Evolutionary conservation across 306 rosid species (phyloP).

Genomic region (Sechiopsis laciniata): DNA sequence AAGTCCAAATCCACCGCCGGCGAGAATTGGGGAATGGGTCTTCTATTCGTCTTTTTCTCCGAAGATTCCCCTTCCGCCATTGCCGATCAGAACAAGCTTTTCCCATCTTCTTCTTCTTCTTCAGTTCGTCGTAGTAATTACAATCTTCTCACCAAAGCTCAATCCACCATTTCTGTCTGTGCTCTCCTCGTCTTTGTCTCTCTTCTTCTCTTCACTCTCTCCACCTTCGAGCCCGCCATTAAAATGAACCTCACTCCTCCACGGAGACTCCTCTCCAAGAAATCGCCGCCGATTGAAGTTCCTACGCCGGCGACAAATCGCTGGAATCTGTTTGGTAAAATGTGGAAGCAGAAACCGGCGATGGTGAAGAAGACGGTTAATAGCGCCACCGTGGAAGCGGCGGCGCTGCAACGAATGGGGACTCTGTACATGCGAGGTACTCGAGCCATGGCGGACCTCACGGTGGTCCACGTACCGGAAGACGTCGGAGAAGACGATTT

Average conservation of each 20-base stretch:
- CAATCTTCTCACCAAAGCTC: conserved; percentile 46
- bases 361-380: not conserved
- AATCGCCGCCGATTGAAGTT: not conserved
- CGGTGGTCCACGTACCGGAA: conserved; percentile 57
- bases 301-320: conserved; percentile 12
- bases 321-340: conserved; percentile 12
- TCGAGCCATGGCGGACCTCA: conserved; percentile 63
- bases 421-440: conserved; percentile 62
- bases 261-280: conserved; percentile 30
- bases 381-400: not conserved
- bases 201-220: conserved; percentile 76
- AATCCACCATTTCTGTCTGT: conserved; percentile 70
- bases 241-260: conserved; percentile 19
- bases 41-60: conserved; percentile 63
- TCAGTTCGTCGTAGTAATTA: conserved; percentile 31
- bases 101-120: conserved; percentile 22
- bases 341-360: conserved; percentile 28
- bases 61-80: conserved; percentile 37
- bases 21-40: conserved; percentile 53
- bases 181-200: conserved; percentile 63
- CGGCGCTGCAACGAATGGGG: conserved; percentile 73
- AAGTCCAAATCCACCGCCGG: conserved; percentile 26
- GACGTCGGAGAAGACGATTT: conserved; percentile 45
- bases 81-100: conserved; percentile 32
- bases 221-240: conserved; percentile 60